phyloP scores from a whole-genome alignment of 768 basidiomycete species.

The Naganishia antarctica region DNA sequence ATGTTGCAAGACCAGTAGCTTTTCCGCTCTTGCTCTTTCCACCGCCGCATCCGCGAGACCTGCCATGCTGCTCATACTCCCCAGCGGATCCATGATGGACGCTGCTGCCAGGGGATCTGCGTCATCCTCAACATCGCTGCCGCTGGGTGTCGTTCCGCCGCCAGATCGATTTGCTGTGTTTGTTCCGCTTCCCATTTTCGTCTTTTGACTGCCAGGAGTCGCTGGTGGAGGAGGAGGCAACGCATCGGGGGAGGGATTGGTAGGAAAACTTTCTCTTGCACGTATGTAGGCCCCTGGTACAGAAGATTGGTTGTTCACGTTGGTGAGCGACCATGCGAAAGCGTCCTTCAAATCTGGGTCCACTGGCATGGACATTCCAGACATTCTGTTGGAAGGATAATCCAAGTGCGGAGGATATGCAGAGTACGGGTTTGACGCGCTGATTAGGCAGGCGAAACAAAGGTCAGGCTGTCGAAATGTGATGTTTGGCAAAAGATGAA shows the following conservation, averaged over 20 bases:
- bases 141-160: conserved; percentile 47
- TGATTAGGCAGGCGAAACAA: background rate
- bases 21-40: conserved; percentile 44
- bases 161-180: conserved; percentile 28
- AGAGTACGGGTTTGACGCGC: background rate
- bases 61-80: conserved; percentile 46
- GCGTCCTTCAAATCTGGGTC: conserved; percentile 10
- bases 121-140: conserved; percentile 64
- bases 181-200: conserved; percentile 6
- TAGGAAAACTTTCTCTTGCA: background rate
- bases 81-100: conserved; percentile 47
- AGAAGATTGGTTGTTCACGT: conserved; percentile 13
- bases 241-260: background rate
- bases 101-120: conserved; percentile 60
- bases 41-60: conserved; percentile 48
- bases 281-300: conserved; percentile 10
- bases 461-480: no score
- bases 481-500: background rate
- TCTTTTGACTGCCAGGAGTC: conserved; percentile 5
- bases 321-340: conserved; percentile 15
- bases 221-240: conserved; percentile 40
- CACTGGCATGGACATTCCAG: background rate
- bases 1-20: background rate
- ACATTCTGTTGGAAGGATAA: background rate
- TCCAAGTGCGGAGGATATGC: background rate